Evolutionary conservation across 257 asterid species (phyloP).

Genomic region (Ilex asprella): DNA sequence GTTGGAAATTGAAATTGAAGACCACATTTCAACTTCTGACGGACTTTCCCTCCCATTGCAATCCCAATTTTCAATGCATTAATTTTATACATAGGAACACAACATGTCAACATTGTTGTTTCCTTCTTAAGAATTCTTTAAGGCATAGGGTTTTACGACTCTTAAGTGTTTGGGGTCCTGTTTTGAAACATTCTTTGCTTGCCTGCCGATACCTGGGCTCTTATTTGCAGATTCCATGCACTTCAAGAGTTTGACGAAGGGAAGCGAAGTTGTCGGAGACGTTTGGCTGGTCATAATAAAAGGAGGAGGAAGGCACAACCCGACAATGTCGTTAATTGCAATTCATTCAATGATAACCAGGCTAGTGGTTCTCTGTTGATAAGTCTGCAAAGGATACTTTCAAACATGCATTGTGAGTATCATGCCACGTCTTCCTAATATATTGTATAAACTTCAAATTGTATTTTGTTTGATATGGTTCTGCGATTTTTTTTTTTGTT

Average conservation of each 20-base stretch:
- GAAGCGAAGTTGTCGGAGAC: slow-evolving; percentile 73
- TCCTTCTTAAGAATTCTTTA: too few species aligned
- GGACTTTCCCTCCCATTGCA: too few species aligned
- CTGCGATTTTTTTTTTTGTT: slow-evolving; percentile 5
- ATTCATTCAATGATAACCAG: slow-evolving; percentile 43
- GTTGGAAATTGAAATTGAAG: too few species aligned
- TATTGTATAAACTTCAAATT: background rate
- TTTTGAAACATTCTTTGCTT: background rate
- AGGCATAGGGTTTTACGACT: too few species aligned
- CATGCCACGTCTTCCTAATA: slow-evolving; percentile 3
- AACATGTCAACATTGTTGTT: too few species aligned
- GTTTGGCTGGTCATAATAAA: slow-evolving; percentile 75
- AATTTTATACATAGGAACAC: too few species aligned
- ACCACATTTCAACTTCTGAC: too few species aligned
- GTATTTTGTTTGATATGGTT: slow-evolving; percentile 6
- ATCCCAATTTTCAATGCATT: too few species aligned
- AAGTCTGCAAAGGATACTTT: slow-evolving; percentile 65
- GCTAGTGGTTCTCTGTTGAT: slow-evolving; percentile 55
- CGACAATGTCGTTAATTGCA: slow-evolving; percentile 29
- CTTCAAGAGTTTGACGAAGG: slow-evolving; percentile 89
- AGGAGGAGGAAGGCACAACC: slow-evolving; percentile 76
- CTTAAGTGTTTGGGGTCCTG: too few species aligned
- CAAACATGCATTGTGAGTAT: slow-evolving; percentile 68
- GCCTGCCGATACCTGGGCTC: slow-evolving; percentile 5
- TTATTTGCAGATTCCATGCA: slow-evolving; percentile 55